Evolutionary conservation across 1,284 basidiomycete genomes (phyloP), one percentile per base, ranked within the genome.

Genomic region (Cutaneotrichosporon sp.): DNA sequence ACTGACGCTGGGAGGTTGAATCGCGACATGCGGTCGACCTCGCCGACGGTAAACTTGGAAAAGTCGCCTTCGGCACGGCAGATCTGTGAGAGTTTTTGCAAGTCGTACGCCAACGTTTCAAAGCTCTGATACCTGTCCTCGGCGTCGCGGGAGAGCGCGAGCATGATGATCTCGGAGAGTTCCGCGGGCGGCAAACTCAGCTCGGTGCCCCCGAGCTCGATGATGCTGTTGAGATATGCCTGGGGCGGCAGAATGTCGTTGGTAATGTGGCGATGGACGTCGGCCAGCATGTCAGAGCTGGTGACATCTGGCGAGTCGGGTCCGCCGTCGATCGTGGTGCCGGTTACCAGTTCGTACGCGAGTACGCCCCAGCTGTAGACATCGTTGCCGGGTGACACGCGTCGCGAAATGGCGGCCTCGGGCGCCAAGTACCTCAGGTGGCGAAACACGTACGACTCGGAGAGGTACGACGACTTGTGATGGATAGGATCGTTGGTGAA

Each of bases 301-400:
- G 39, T 30, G 1, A 59, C 56, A 10, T 65, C 64, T 7, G 63
- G 61, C 15, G 54, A 52, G 2, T 62, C 59, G 0, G 67, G 59
- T 0, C 59, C 52, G 8, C 65, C 64, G 17, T 69, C 67, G n/a
- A 67, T 64, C 2, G 64, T 61, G n/a, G 47, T 50, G 2, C 66
- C 64, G 0, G 66, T 67, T 4, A 74, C 30, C 21, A 70, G 52
- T 49, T 72, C 69, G 51, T 68, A 71, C 7, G 66, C 68, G 9
- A 67, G 42, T 3, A 69, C 66, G 2, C 68, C 72, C 54, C 70
- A 70, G 15, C 63, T 59, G 50, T 66, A 74, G n/a, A 72, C 61
- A 46, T 72, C 70, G 22, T 62, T 63, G 8, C 60, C 43, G 20
- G 41, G 45, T 9, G 62, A 55, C 5, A 65, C 51, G 26, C 55